phyloP scores from a whole-genome alignment of 78 protist species.

The Pigoraptor vietnamica region DNA sequence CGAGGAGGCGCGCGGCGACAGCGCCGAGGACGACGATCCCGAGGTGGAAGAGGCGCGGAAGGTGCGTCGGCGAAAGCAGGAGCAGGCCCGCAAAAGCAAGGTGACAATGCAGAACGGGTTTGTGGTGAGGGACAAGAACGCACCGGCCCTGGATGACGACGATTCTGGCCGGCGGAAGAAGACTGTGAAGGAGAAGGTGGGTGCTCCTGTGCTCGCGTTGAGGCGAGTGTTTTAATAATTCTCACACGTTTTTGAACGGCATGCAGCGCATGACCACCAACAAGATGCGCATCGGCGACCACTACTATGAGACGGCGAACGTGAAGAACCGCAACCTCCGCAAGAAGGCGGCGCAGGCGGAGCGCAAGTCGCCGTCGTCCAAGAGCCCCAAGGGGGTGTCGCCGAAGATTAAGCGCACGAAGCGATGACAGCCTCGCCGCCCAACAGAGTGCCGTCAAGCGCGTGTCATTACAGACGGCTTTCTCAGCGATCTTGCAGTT shows the following conservation, averaged over 20 bases:
- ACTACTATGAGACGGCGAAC: conserved; percentile 12
- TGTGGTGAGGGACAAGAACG: not conserved
- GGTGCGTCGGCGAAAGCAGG: not conserved
- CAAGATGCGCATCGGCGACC: not conserved
- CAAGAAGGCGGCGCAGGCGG: not conserved
- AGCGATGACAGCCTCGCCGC: too few species aligned
- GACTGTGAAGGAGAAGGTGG: not conserved
- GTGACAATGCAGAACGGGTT: not conserved
- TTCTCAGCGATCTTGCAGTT: too few species aligned
- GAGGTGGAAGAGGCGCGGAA: not conserved
- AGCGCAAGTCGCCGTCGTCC: not conserved
- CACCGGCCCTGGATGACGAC: not conserved
- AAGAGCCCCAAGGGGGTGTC: too few species aligned
- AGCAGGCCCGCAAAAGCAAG: not conserved
- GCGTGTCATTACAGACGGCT: too few species aligned
- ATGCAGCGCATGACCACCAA: conserved; percentile 26
- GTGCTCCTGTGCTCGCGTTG: not conserved
- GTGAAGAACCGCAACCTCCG: not conserved
- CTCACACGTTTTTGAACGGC: not conserved
- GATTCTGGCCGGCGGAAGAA: not conserved
- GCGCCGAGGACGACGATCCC: not conserved
- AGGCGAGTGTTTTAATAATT: not conserved
- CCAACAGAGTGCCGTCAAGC: too few species aligned
- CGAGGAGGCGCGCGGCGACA: not conserved
- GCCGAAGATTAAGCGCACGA: not conserved